A percentile compares a stretch with the other conserved stretches of the same genome.
Conservation (phyloP, 129 eudicot genomes). For the Glebionis coronaria region DNA sequence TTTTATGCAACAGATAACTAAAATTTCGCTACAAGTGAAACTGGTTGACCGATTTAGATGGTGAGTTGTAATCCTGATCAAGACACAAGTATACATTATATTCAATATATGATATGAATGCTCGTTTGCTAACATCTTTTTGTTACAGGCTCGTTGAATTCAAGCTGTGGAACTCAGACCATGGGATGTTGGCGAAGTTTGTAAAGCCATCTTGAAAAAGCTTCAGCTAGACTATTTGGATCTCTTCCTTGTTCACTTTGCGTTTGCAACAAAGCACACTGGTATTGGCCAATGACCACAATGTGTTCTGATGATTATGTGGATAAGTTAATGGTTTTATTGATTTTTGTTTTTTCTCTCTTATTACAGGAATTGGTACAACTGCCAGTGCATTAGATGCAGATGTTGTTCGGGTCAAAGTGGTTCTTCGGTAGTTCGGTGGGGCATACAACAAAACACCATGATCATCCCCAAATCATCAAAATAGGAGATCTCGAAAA, state of each 20-base stretch:
- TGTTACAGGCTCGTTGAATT: neutral
- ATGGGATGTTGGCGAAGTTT: conserved; percentile 85
- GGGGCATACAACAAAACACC: conserved; percentile 76
- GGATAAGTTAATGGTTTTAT: neutral
- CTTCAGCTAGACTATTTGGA: conserved; percentile 85
- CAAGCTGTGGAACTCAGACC: conserved; percentile 96
- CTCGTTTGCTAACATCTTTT: neutral
- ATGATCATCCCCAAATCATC: conserved; percentile 85
- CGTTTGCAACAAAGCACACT: conserved; percentile 79
- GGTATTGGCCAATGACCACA: conserved; percentile 35
- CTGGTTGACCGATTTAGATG: too few relatives aligned
- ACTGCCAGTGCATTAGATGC: too few relatives aligned
- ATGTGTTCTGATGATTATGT: neutral
- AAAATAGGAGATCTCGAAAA: conserved; percentile 53
- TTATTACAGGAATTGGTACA: conserved; percentile 52
- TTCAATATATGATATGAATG: too few relatives aligned
- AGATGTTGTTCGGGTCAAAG: conserved; percentile 55
- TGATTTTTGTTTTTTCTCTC: neutral
- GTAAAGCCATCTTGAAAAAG: conserved; percentile 83
- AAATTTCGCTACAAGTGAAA: too few relatives aligned
- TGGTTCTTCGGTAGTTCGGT: conserved; percentile 87
- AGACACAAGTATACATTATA: too few relatives aligned
- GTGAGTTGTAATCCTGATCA: too few relatives aligned
- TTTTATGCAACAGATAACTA: too few relatives aligned
- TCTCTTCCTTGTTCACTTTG: conserved; percentile 76